Base-by-base conservation (phyloP, 495 filamentous ascomycete species). In the Hypoxylon trugodes region DNA sequence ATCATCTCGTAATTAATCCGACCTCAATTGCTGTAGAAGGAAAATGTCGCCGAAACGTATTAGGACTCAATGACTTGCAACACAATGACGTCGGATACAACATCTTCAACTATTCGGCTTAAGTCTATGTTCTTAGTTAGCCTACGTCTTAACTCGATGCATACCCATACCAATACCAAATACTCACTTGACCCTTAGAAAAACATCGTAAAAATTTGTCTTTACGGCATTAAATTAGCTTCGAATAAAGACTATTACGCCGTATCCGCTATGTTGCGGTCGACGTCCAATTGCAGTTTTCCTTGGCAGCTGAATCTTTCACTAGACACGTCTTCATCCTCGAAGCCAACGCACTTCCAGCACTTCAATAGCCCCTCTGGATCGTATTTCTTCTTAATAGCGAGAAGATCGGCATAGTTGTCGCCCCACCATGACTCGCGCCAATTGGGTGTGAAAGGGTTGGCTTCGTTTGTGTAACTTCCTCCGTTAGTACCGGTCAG, bases 401-500 rank as follows among this genome's bases (percentile, higher is more conserved):
- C 40, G 15, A 75, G 55, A 24, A 85, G 59, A 7, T 32, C 59
- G 10, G 48, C 62, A 40, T 81, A 79, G 42, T 84, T 82, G 9
- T 73, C 67, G 1, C 83, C 83, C 72, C 77, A 85, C 64, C 78
- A 85, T 5, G 77, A 74, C 35, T 77, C 52, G 43, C 76, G 70
- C 74, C 78, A 84, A 10, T 76, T 70, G 35, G 68, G 55, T 24
- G 80, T 81, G 42, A 77, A 78, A 2, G 70, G 56, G 43, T 82
- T 77, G 0, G 73, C 80, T 68, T 84, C 79, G 49, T 84, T 85
- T 57, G 77, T 25, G 61, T 83, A 82, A 3, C 77, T 68, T 4
- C 81, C 80, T 46, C 76, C 74, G 38, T 73, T 68, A 15, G 74
- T 75, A 8, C 69, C 63, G 9, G 80, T 80, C 19, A 85, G 59